Evolutionary conservation across 345 rosid species (phyloP).

Genomic region (Eucalyptus pumila): DNA sequence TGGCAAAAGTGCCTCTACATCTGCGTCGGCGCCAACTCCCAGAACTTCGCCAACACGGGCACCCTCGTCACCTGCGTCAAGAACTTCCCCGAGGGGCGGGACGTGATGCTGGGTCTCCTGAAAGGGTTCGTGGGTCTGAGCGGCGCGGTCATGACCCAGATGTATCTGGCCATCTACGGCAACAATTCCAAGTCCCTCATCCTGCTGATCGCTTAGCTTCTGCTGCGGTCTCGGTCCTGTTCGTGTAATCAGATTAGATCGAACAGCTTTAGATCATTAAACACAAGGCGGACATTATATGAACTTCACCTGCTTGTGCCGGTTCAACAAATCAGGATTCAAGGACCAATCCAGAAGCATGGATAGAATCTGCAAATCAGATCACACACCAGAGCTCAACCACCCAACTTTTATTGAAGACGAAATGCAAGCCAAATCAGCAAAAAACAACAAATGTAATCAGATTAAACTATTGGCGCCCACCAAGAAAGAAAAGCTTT

Average conservation of each 20-base stretch:
- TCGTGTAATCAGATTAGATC: not conserved
- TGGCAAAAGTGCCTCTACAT: conserved; percentile 86
- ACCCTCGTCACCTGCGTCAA: conserved; percentile 76
- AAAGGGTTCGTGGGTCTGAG: too few species aligned
- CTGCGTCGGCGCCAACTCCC: conserved; percentile 71
- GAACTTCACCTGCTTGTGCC: conserved; percentile 70
- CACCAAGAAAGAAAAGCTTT: not conserved
- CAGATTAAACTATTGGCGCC: not conserved
- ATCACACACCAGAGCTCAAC: too few species aligned
- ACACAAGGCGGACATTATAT: not conserved
- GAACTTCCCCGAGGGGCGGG: conserved; percentile 62
- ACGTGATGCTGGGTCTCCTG: not conserved
- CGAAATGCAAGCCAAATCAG: not conserved
- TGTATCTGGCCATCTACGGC: too few species aligned
- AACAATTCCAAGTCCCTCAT: too few species aligned
- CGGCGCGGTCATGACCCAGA: not conserved
- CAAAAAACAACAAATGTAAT: not conserved
- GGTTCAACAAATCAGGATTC: conserved; percentile 76
- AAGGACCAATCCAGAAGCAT: conserved; percentile 54
- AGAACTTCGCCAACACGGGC: conserved; percentile 79
- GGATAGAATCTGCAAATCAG: too few species aligned
- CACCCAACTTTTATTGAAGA: not conserved
- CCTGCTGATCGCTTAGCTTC: too few species aligned
- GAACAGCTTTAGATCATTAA: not conserved
- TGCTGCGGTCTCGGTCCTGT: too few species aligned